Base-by-base conservation (phyloP, 2,329 filamentous ascomycete genomes). In the Corinectria fuckeliana region DNA sequence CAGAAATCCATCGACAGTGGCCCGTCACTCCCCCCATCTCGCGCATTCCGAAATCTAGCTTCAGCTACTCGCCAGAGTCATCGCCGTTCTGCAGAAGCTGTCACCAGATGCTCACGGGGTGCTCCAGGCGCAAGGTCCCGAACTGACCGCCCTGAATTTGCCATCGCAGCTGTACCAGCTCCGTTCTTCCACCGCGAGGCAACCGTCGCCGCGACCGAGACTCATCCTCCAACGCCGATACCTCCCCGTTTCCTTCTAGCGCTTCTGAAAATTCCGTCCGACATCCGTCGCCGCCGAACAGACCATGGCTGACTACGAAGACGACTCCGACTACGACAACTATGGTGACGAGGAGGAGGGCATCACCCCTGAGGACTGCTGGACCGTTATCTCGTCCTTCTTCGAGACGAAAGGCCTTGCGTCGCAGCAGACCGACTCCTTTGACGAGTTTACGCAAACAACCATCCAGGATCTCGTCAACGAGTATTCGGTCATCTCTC, bases 301-400 rank as follows among this genome's bases (percentile, higher is more conserved):
- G 60, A 45, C 50, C 66, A 85, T 86, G 83, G 82, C 82, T 25
- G 82, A 83, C 60, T 85, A 86, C 76, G 83, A 85, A 55, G 80
- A 83, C 48, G 79, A 80, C 10, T 84, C 80, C 75, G 85, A 88
- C 63, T 91, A 92, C 74, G 89, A 89, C 61, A 86, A 88, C 64
- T 90, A 90, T 70, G 87, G 85, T 59, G 88, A 90, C 62, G 88
- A 86, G 32, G 86, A 88, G 62, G 80, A 84, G 60, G 82, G 82
- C 69, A 97, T 98, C 80, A 97, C 93, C 23, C 92, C 93, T 61
- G 95, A 98, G 81, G 96, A 99, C 79, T 97, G 93, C 82, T 99
- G 96, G 95, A 91, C 91, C 66, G 94, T 98, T 72, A 98, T 99
- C 75, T 93, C 91, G 56, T 91, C 95, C 9, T 98, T 97, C 82